These are phyloP conservation scores for Rhodomyrtus psidioides DNA, from an alignment of 441 rosid genomes.

Conservation along the genomic window DNA sequence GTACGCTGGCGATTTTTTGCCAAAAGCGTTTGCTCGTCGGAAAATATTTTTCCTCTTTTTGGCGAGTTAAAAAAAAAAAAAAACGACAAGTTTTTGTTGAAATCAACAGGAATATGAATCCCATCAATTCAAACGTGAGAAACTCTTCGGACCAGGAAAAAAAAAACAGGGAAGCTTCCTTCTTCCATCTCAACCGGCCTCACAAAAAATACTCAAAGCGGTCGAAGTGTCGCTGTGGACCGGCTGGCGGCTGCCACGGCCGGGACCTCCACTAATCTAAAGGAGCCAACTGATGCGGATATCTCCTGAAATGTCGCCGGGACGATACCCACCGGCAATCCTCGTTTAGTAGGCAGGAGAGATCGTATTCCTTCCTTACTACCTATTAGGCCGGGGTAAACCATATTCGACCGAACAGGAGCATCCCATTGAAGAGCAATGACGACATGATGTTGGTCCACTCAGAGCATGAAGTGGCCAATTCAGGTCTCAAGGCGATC, in stretches of 20 bases:
- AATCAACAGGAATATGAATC: not conserved
- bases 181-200: too few species aligned
- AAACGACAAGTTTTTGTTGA: not conserved
- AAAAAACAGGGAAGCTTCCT: too few species aligned
- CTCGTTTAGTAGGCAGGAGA: not conserved
- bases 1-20: not conserved
- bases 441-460: not conserved
- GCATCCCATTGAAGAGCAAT: not conserved
- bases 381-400: not conserved
- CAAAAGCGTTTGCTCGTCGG: not conserved
- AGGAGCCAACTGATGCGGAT: not conserved
- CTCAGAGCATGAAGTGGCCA: not conserved
- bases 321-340: not conserved
- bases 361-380: not conserved
- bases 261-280: not conserved
- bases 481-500: not conserved
- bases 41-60: not conserved
- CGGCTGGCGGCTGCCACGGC: not conserved
- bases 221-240: not conserved
- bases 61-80: not conserved
- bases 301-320: not conserved
- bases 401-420: not conserved
- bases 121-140: not conserved
- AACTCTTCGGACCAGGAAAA: not conserved
- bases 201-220: not conserved